Percentiles rank a stretch among this genome's conserved stretches.
Conservation (phyloP, 2,329 filamentous ascomycete genomes). For the Alternaria metachromatica region DNA sequence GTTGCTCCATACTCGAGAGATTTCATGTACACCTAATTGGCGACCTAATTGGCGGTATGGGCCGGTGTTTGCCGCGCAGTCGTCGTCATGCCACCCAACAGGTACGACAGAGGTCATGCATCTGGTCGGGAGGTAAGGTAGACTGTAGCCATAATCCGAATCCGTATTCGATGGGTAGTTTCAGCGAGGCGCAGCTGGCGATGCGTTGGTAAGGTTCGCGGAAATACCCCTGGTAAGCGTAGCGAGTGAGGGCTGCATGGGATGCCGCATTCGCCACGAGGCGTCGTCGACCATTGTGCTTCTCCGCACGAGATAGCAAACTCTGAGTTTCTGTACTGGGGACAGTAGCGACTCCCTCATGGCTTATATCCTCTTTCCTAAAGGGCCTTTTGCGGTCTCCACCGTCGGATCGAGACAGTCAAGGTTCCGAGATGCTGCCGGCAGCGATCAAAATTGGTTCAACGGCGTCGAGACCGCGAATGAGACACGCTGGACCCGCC, state of each 20-base stretch:
- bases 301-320: slow-evolving; percentile 9
- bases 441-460: slow-evolving; percentile 21
- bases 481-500: slow-evolving; percentile 23
- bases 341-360: slow-evolving; percentile 22
- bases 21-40: slow-evolving; percentile 6
- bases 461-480: slow-evolving; percentile 26
- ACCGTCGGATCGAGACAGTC: slow-evolving; percentile 18
- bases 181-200: slow-evolving; percentile 20
- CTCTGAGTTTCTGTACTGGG: slow-evolving; percentile 1
- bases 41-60: slow-evolving; percentile 14
- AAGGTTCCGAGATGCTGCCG: slow-evolving; percentile 38
- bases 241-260: slow-evolving; percentile 25
- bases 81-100: slow-evolving; percentile 23
- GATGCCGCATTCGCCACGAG: slow-evolving; percentile 21
- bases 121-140: slow-evolving; percentile 7
- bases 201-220: slow-evolving; percentile 13
- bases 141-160: slow-evolving; percentile 12
- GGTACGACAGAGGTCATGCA: slow-evolving; percentile 11
- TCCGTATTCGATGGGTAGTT: slow-evolving; percentile 15
- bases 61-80: slow-evolving; percentile 10
- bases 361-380: slow-evolving; percentile 37
- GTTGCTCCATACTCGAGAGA: slow-evolving; percentile 6
- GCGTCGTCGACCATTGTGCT: slow-evolving; percentile 10
- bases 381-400: slow-evolving; percentile 47
- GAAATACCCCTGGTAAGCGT: slow-evolving; percentile 14